Evolutionary conservation across 2,329 filamentous ascomycete genomes (phyloP), one percentile per base, ranked within the genome.

Genomic region (Ceratocystis destructans): DNA sequence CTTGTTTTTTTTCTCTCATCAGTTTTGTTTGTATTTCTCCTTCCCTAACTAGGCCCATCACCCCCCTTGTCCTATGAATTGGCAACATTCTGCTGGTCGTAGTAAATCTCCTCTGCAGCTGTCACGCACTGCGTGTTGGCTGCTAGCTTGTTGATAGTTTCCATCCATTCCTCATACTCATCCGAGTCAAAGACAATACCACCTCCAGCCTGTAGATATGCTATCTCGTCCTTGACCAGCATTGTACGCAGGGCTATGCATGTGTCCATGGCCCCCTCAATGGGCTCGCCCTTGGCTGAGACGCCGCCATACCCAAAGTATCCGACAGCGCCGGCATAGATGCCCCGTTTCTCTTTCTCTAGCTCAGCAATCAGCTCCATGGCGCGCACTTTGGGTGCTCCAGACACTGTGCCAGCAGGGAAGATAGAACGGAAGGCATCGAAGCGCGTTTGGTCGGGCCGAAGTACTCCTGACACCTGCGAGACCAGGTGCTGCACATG

Each of bases 351-450:
- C 81, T 99, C 94, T 70, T 83, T 80, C 77, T 99, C 94, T 61
- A 97, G 79, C 78, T 97, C 93, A 61, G 89, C 91, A 72, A 99
- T 99, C 69, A 99, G 80, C 77, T 96, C 89, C 94, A 99, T 99
- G 2, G 94, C 94, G 69, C 87, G 85, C 66, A 99, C 91, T 78
- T 99, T 99, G 67, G 94, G 94, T 3, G 94, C 93, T 3, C 94
- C 94, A 20, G 89, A 94, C 37, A 97, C 93, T 0, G 94, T 99
- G 66, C 94, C 94, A 3, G 94, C 94, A 0, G 94, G 94, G 79
- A 99, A 99, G 72, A 99, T 96, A 70, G 89, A 92, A 48, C 93
- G 84, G 78, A 99, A 96, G 8, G 94, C 94, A 73, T 97, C 93
- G 76, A 96, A 99, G 67, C 94, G 84, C 37, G 90, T 93, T 79